Base-by-base conservation (phyloP, 225 moss, liverwort and hornwort species). In the Physcomitrellopsis africana region DNA sequence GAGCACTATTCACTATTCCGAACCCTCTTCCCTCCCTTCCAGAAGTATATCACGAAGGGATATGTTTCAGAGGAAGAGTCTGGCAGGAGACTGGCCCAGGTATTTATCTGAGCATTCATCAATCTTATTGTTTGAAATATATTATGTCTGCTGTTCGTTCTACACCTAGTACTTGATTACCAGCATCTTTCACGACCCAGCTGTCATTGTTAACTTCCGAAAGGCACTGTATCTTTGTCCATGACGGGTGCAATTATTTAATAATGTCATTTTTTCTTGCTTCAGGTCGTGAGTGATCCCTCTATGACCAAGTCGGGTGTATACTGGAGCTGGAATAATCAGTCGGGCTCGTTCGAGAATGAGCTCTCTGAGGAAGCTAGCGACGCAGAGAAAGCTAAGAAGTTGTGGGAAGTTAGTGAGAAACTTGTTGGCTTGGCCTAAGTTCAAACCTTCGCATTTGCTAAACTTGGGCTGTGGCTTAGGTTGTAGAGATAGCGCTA, bases 291-390 rank as follows among this genome's bases (percentile, higher is more conserved):
- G 67, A 92, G 86, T 32, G 99, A 95, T 61, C 82, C 90, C 23
- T 60, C 22, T 41, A 43, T 99, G 83, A 81, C 80, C 54, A 99
- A 99, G 81, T 99, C 99, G 3, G 99, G 99, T 66, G 99, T 99
- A 6, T 99, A 99, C 63, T 95, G 99, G 99, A 99, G 99, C 77
- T 99, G 99, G 99, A 99, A 93, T 79, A 92, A 57, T 23, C 84
- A 88, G 42, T 99, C 95, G 0, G 83, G 87, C 62, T 95, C 95
- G 0, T 95, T 99, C 32, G 99, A 99, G 83, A 99, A 99, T 19
- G 89, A 93, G 63, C 91, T 99, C 65, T 99, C 97, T 10, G 73
- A 91, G 63, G 99, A 99, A 79, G 99, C 99, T 19, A 99, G 99
- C 73, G 84, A 99, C 65, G 69, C 86, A 62, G 93, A 95, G 63